Evolutionary conservation across 1,284 basidiomycete genomes (phyloP), one percentile per base, ranked within the genome.

Genomic region (Cerrena zonata): DNA sequence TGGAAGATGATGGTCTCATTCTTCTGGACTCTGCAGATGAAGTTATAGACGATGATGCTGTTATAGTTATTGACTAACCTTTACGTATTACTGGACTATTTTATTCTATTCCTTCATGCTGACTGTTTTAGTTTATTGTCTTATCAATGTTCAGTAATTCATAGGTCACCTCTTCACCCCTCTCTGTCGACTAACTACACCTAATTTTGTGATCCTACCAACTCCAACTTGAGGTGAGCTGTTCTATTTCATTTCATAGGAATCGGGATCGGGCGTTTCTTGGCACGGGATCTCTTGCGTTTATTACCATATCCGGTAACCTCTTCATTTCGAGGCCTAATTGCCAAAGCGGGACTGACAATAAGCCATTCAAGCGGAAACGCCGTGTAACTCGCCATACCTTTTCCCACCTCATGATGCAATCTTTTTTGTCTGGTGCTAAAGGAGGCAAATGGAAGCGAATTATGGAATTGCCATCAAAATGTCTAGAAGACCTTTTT

Each of bases 1-100:
- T 89, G 51, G 86, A 90, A 47, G 80, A 85, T 59, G 86, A 89
- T 54, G 87, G 86, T 15, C 58, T 89, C 40, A 64, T 90, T 34
- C 56, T 88, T 57, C 64, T 89, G 62, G 84, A 86, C 23, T 68
- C 69, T n/a, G 71, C 69, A 25, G 69, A 76, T 51, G 84, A 84
- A 55, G 62, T 66, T 55, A 63, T 84, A 39, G 76, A 77, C 13
- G 73, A 76, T 41, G 70, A 74, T 24, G 69, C 71, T 54, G 66
- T 79, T 46, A 81, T 83, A 53, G 72, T 77, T 56, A 77, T 83
- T 56, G 79, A 34, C 15, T 34, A 15, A 34, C 15, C 30, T 15
- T 34, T 34, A 15, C 7, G 7, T 7, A 15, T 7, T 15, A 7
- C 30, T 34, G 15, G 7, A 7, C 30, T 34, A 15, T 34, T 46